Evolutionary conservation across 768 basidiomycete genomes (phyloP).

Genomic region (Mrakia frigida): DNA sequence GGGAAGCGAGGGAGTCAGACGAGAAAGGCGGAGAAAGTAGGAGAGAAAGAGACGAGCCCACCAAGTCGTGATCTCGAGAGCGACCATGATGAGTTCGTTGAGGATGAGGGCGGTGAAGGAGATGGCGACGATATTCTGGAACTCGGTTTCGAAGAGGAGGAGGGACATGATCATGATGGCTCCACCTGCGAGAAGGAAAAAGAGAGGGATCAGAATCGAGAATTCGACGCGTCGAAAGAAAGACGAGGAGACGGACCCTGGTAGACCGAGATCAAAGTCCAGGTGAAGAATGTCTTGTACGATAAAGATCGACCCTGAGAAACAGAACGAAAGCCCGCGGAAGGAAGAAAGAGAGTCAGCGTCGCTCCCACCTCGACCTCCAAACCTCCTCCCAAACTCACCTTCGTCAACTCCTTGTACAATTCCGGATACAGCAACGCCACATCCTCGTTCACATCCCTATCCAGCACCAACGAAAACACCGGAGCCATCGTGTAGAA

Average conservation of each 20-base stretch:
- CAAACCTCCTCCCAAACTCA: constrained; percentile 39
- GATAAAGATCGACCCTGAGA: constrained; percentile 81
- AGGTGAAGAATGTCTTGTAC: constrained; percentile 97
- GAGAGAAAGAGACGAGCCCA: constrained; percentile 42
- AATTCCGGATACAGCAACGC: constrained; percentile 93
- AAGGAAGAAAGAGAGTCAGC: neutral
- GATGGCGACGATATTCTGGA: constrained; percentile 95
- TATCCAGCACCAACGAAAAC: constrained; percentile 91
- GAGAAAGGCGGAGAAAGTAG: neutral
- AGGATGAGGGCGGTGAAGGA: constrained; percentile 93
- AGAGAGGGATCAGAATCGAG: neutral
- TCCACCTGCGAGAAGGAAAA: constrained; percentile 55
- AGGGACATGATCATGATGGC: constrained; percentile 99
- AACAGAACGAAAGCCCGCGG: no score
- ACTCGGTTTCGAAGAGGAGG: constrained; percentile 80
- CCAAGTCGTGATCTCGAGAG: constrained; percentile 96
- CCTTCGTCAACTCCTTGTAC: constrained; percentile 97
- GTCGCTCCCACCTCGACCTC: neutral
- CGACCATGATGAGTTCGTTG: constrained; percentile 99
- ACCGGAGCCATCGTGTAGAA: constrained; percentile 98
- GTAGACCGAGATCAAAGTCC: constrained; percentile 95
- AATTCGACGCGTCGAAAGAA: neutral
- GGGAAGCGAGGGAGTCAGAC: neutral
- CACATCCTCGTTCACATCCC: constrained; percentile 91
- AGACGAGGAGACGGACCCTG: constrained; percentile 59